Evolutionary conservation across 805 yeast species (phyloP).

Genomic region (Saturnispora gosingensis): DNA sequence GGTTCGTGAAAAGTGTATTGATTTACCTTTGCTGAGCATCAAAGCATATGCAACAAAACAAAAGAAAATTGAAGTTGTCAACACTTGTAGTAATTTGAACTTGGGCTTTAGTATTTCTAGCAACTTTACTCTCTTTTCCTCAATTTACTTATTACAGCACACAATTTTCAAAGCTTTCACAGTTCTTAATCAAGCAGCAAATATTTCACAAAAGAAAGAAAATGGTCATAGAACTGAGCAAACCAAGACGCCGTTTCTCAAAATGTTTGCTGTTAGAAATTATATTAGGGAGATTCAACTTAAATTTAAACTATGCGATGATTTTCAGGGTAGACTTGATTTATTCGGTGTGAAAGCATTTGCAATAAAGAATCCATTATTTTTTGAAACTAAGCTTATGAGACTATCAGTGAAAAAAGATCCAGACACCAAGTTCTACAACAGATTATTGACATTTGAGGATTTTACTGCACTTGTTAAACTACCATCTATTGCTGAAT

Average conservation of each 20-base stretch:
- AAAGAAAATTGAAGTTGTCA: conserved; percentile 5
- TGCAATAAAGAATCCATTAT: conserved; percentile 5
- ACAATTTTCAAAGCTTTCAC: conserved; percentile 18
- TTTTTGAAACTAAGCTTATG: conserved; percentile 5
- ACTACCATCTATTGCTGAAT: background rate
- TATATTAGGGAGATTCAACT: conserved; percentile 12
- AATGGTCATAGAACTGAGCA: background rate
- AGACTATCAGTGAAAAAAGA: conserved; percentile 11
- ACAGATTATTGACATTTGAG: conserved; percentile 9
- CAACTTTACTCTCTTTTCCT: conserved; percentile 38
- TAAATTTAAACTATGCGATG: conserved; percentile 35
- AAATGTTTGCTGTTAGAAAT: conserved; percentile 8
- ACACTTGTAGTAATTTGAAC: conserved; percentile 1
- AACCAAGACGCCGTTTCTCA: background rate
- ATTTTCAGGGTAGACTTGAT: conserved; percentile 41
- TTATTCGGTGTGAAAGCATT: conserved; percentile 21
- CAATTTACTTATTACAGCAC: conserved; percentile 36
- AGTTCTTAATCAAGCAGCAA: background rate
- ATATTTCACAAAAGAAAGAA: background rate
- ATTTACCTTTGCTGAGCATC: conserved; percentile 5
- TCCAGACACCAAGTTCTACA: background rate
- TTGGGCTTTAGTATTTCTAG: conserved; percentile 30
- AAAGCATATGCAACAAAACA: conserved; percentile 9
- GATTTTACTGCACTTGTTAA: conserved; percentile 9
- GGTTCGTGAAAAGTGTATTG: conserved; percentile 1